Evolutionary conservation across 192 early-diverging fungal genomes (phyloP).

Genomic region (Tieghemiomyces parasiticus): DNA sequence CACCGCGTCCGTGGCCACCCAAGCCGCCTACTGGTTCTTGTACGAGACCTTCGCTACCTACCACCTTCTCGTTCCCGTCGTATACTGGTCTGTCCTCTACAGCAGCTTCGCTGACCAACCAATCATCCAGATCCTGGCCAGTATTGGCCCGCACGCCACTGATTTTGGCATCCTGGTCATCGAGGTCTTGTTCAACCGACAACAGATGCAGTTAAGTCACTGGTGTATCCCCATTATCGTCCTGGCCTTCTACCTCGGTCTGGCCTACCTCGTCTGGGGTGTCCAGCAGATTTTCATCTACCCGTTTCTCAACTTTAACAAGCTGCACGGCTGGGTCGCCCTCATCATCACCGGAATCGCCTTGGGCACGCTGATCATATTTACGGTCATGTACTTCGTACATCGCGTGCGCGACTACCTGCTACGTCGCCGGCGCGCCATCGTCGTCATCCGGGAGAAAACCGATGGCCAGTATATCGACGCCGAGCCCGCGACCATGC

Average conservation of each 20-base stretch:
- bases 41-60: slow-evolving; percentile 17
- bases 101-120: background rate
- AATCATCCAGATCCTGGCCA: slow-evolving; percentile 8
- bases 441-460: background rate
- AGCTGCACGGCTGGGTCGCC: slow-evolving; percentile 12
- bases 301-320: slow-evolving; percentile 20
- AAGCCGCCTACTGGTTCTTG: slow-evolving; percentile 16
- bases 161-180: slow-evolving; percentile 16
- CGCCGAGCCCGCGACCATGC: background rate
- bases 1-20: slow-evolving; percentile 17
- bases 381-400: slow-evolving; percentile 12
- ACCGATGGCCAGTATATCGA: background rate
- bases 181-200: slow-evolving; percentile 20
- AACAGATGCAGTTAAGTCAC: slow-evolving; percentile 16
- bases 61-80: slow-evolving; percentile 21
- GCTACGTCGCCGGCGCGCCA: background rate
- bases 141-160: slow-evolving; percentile 17
- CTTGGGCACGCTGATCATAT: slow-evolving; percentile 12
- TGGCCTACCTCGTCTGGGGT: slow-evolving; percentile 19
- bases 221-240: slow-evolving; percentile 12
- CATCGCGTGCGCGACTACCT: slow-evolving; percentile 17
- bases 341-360: slow-evolving; percentile 16
- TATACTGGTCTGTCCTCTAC: slow-evolving; percentile 21
- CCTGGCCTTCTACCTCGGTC: slow-evolving; percentile 19
- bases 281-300: slow-evolving; percentile 17